Evolutionary conservation across 106 monocot species (phyloP).

Genomic region (Allium cepa): DNA sequence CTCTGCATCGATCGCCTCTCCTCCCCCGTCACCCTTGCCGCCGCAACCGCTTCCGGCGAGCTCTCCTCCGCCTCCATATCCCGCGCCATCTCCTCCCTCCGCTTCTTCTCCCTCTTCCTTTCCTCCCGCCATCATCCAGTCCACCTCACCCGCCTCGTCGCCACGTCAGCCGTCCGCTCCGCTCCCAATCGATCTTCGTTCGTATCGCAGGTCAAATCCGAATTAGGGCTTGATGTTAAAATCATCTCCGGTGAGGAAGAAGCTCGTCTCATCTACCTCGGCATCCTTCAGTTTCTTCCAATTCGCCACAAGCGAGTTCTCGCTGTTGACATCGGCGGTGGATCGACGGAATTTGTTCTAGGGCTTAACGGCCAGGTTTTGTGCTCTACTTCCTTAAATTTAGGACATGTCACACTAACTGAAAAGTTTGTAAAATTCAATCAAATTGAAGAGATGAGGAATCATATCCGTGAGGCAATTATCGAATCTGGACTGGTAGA

Average conservation of each 20-base stretch:
- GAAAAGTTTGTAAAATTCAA: neutral
- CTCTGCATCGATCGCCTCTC: slow-evolving; percentile 12
- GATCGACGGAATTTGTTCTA: slow-evolving; percentile 21
- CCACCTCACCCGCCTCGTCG: slow-evolving; percentile 8
- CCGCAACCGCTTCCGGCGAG: neutral
- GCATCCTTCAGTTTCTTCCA: slow-evolving; percentile 19
- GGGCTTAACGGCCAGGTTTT: slow-evolving; percentile 7
- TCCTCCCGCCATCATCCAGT: neutral
- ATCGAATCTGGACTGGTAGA: slow-evolving; percentile 1
- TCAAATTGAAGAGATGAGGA: neutral
- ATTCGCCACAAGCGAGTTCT: neutral
- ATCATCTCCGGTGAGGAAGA: slow-evolving; percentile 20
- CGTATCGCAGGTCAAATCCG: neutral
- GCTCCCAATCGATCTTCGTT: slow-evolving; percentile 10
- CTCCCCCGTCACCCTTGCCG: slow-evolving; percentile 13
- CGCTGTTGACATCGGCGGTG: slow-evolving; percentile 26
- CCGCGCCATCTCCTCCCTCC: slow-evolving; percentile 8
- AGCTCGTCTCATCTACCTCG: slow-evolving; percentile 19
- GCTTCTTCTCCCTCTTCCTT: slow-evolving; percentile 3
- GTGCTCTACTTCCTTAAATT: slow-evolving; percentile 16
- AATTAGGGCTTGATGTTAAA: neutral
- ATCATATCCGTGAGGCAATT: slow-evolving; percentile 3
- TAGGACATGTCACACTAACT: slow-evolving; percentile 21
- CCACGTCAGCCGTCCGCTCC: slow-evolving; percentile 9
- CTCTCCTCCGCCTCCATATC: neutral